These are phyloP conservation scores for Mycena epipterygia DNA, from an alignment of 768 basidiomycete species.

Conservation along the genomic window DNA sequence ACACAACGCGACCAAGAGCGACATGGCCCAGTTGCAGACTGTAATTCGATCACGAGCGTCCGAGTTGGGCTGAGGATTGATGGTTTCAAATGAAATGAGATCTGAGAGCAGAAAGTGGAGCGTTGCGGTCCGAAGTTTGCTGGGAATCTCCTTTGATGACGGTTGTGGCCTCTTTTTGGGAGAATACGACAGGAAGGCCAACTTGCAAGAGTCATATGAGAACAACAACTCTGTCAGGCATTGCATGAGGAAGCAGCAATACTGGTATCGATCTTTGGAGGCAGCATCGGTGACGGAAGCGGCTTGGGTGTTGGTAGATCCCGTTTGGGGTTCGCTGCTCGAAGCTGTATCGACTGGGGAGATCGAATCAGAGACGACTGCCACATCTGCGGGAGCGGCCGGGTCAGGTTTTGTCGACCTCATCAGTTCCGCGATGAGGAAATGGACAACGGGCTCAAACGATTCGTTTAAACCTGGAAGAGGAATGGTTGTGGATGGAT, in stretches of 20 bases:
- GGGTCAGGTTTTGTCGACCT: slow-evolving; percentile 37
- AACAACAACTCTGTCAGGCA: slow-evolving; percentile 92
- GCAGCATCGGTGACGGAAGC: slow-evolving; percentile 35
- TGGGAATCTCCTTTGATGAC: slow-evolving; percentile 72
- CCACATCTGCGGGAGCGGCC: neutral
- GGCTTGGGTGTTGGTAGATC: slow-evolving; percentile 19
- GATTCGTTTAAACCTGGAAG: slow-evolving; percentile 51
- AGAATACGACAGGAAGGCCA: slow-evolving; percentile 85
- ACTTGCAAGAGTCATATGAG: slow-evolving; percentile 93
- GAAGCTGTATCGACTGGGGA: neutral
- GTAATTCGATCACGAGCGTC: slow-evolving; percentile 70
- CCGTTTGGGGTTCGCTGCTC: slow-evolving; percentile 8
- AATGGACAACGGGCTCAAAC: slow-evolving; percentile 74
- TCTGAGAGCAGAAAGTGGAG: slow-evolving; percentile 88
- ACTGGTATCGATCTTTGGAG: slow-evolving; percentile 60
- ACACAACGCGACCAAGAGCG: slow-evolving; percentile 93
- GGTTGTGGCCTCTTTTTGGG: slow-evolving; percentile 74
- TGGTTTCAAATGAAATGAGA: slow-evolving; percentile 81
- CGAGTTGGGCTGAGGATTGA: slow-evolving; percentile 71
- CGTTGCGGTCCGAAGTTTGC: slow-evolving; percentile 74
- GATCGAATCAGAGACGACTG: neutral
- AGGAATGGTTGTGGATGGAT: slow-evolving; percentile 47
- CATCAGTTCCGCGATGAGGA: slow-evolving; percentile 81
- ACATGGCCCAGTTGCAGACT: slow-evolving; percentile 89
- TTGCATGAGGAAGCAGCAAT: slow-evolving; percentile 90